Evolutionary conservation across 495 filamentous ascomycete genomes (phyloP), one percentile per base, ranked within the genome.

Genomic region (Annulohypoxylon bovei): DNA sequence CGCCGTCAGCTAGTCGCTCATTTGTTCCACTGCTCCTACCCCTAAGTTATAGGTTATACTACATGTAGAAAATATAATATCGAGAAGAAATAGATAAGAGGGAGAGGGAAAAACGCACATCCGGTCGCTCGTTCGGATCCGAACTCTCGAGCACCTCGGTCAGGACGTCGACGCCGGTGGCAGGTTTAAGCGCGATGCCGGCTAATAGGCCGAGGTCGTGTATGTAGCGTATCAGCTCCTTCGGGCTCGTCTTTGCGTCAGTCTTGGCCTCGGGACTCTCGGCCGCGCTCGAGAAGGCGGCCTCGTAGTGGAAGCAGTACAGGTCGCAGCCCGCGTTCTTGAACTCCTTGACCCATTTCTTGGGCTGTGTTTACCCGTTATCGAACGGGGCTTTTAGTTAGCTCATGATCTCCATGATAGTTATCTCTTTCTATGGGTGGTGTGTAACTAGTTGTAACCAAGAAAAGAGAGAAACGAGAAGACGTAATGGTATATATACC

Each of bases 291-390:
- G 92, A 94, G 72, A 93, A 85, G 52, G 95, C 96, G n/a, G 95
- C 95, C 82, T 99, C 95, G 81, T 98, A 97, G 84, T 99, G 95
- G 85, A 99, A 99, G 85, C 95, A 98, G 85, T 99, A 99, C 7
- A 98, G 87, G 77, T 99, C 95, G 82, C 94, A 98, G 20, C 95
- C 95, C 39, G 94, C 95, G 25, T 90, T 88, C 76, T 96, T 86
- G 85, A 99, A 98, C 42, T 97, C 93, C 64, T 89, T 89, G 70
- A 98, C 93, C 95, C 95, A 99, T 86, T 93, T 94, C 82, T 98
- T 95, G 52, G 95, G 95, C 95, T 97, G 64, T 56, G 14, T 22
- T 27, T 16, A 32, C 40, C 23, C 40, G 6, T 8, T 40, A 25
- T 16, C 53, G 6, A 7, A 37, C n/a, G 30, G 30, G 27, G 28